These are phyloP conservation scores for Emmonsiellopsis sp. DNA, from an alignment of 2,329 filamentous ascomycete genomes.

Conservation along the genomic window DNA sequence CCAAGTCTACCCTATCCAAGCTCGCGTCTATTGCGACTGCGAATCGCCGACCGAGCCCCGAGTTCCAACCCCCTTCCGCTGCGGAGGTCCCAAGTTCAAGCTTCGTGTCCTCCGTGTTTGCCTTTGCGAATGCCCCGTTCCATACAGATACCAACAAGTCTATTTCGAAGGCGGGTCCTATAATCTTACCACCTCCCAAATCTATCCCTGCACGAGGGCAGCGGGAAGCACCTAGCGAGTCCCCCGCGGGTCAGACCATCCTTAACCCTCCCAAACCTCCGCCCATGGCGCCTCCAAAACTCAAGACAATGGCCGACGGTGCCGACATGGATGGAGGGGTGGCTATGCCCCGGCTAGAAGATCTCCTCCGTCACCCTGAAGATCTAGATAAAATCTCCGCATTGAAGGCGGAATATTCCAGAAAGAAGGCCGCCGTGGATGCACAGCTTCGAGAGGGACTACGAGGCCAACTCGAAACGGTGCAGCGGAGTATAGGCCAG, in stretches of 20 bases:
- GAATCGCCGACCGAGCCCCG: background rate
- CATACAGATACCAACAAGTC: background rate
- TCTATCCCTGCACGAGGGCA: background rate
- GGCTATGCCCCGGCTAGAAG: conserved; percentile 68
- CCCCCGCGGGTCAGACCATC: background rate
- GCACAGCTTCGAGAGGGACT: conserved; percentile 80
- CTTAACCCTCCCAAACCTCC: background rate
- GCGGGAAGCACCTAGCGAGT: background rate
- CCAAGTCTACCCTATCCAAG: background rate
- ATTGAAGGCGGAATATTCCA: conserved; percentile 83
- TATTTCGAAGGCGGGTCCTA: background rate
- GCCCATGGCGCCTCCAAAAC: background rate
- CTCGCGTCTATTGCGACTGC: background rate
- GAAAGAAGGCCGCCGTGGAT: conserved; percentile 89
- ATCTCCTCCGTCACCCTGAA: conserved; percentile 89
- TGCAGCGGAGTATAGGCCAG: conserved; percentile 83
- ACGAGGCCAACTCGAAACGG: conserved; percentile 86
- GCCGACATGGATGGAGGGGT: conserved; percentile 48
- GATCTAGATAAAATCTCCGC: conserved; percentile 92
- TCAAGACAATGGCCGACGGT: conserved; percentile 26
- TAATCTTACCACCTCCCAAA: conserved; percentile 3
- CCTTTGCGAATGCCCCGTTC: background rate
- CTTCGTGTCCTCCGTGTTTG: conserved; percentile 1
- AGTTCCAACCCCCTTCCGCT: background rate
- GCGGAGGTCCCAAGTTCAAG: background rate